These are phyloP conservation scores for Marasmius fiardii DNA, from an alignment of 1,284 basidiomycete genomes.

Conservation along the genomic window DNA sequence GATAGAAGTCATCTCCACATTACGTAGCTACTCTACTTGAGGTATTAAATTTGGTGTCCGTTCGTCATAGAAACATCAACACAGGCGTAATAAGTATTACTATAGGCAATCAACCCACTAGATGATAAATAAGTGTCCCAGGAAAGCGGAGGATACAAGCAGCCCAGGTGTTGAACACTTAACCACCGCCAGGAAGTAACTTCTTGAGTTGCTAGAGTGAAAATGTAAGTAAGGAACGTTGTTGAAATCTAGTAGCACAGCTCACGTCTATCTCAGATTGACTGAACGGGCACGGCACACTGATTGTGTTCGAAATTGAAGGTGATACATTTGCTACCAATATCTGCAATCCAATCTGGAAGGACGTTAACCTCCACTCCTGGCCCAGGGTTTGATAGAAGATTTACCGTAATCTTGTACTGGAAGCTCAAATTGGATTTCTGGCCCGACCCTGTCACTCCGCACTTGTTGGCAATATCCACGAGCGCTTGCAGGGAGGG, in stretches of 20 bases:
- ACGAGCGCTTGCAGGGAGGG: conserved; percentile 57
- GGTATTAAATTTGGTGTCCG: not conserved
- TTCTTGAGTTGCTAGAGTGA: not conserved
- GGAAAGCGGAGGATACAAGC: too few relatives aligned
- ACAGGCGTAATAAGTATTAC: too few relatives aligned
- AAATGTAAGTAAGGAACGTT: not conserved
- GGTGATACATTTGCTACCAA: conserved; percentile 69
- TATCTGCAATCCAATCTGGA: conserved; percentile 59
- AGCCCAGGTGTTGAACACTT: too few relatives aligned
- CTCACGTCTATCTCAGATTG: conserved; percentile 33
- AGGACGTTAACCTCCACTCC: not conserved
- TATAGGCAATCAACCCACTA: too few relatives aligned
- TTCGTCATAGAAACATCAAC: not conserved
- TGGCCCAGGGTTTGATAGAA: not conserved
- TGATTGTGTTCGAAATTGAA: conserved; percentile 61
- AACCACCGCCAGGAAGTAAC: not conserved
- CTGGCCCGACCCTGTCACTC: conserved; percentile 42
- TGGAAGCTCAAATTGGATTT: conserved; percentile 58
- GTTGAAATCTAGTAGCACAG: not conserved
- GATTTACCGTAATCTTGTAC: conserved; percentile 65
- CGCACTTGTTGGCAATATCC: conserved; percentile 72
- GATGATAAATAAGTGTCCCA: too few relatives aligned
- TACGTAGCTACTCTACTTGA: not conserved
- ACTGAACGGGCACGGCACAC: conserved; percentile 65
- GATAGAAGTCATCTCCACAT: not conserved